Evolutionary conservation across 192 early-diverging fungal species (phyloP).

Genomic region (Umbelopsis ramanniana): DNA sequence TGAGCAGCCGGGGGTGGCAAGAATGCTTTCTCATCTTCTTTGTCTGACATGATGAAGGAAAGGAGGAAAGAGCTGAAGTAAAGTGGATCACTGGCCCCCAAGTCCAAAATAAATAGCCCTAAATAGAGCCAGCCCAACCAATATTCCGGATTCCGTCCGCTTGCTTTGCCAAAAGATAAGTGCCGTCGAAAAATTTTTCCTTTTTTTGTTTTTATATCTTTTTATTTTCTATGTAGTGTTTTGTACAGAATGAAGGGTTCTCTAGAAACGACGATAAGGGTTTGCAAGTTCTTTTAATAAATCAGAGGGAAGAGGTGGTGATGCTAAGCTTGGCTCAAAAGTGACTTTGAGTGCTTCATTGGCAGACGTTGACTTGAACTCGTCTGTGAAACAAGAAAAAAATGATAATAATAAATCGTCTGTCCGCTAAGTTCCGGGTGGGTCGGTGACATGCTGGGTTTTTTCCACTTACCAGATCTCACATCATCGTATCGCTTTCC

Average conservation of each 20-base stretch:
- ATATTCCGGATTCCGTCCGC: not conserved
- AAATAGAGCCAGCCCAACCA: not conserved
- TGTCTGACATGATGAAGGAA: conserved; percentile 24
- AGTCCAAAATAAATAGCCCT: not conserved
- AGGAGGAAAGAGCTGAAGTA: conserved; percentile 9
- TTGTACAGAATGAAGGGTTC: not conserved
- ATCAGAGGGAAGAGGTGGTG: conserved; percentile 33
- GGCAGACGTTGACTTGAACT: conserved; percentile 34
- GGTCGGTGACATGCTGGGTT: too few relatives aligned
- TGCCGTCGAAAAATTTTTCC: not conserved
- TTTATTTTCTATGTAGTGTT: not conserved
- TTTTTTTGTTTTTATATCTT: not conserved
- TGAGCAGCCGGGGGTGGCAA: conserved; percentile 42
- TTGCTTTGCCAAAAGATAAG: not conserved
- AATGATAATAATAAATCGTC: not conserved
- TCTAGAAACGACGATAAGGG: conserved; percentile 24
- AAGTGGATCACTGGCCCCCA: not conserved
- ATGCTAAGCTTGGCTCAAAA: conserved; percentile 17
- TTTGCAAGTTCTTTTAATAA: conserved; percentile 39
- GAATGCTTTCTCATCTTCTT: conserved; percentile 44
- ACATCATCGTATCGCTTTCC: conserved; percentile 34
- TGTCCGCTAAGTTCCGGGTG: not conserved
- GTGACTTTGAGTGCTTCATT: conserved; percentile 34
- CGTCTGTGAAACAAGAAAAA: conserved; percentile 23
- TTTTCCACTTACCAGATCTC: conserved; percentile 31